Evolutionary conservation across 148 eudicot species (phyloP).

Genomic region (Rhododendron ferrugineum): DNA sequence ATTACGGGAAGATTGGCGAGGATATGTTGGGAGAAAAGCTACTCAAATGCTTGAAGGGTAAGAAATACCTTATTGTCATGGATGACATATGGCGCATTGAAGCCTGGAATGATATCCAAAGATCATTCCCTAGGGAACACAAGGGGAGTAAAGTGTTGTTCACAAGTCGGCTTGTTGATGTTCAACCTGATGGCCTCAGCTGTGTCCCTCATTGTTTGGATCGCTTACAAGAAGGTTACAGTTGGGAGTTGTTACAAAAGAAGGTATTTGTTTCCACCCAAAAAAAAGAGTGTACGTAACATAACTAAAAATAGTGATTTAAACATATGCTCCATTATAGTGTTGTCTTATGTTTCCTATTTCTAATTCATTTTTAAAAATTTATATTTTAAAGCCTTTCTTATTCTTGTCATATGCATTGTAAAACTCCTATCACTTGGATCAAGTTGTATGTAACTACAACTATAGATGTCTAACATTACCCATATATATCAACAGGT

Average conservation of each 20-base stretch:
- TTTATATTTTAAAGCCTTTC: neutral
- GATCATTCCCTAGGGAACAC: conserved; percentile 24
- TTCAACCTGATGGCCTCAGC: neutral
- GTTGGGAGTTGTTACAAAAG: conserved; percentile 31
- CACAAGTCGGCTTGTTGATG: neutral
- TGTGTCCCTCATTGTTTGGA: neutral
- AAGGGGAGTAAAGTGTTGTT: conserved; percentile 27
- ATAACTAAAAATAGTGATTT: neutral
- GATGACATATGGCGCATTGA: neutral
- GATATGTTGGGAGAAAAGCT: conserved; percentile 12
- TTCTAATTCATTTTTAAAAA: neutral
- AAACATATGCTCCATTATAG: too few species aligned
- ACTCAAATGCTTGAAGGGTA: neutral
- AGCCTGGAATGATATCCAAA: neutral
- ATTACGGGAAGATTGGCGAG: neutral
- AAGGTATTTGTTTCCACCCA: neutral
- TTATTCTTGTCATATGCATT: conserved; percentile 3
- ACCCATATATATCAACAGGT: neutral
- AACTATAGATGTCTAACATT: neutral
- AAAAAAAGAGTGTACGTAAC: too few species aligned
- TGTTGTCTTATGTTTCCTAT: neutral
- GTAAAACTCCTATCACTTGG: too few species aligned
- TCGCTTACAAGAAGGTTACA: conserved; percentile 16
- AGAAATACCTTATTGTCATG: conserved; percentile 3
- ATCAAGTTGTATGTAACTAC: neutral